A percentile compares a stretch with the other conserved stretches of the same genome.
Evolutionary conservation across 2,329 filamentous ascomycete species (phyloP).

Genomic region (Pleoardoris graminearum): DNA sequence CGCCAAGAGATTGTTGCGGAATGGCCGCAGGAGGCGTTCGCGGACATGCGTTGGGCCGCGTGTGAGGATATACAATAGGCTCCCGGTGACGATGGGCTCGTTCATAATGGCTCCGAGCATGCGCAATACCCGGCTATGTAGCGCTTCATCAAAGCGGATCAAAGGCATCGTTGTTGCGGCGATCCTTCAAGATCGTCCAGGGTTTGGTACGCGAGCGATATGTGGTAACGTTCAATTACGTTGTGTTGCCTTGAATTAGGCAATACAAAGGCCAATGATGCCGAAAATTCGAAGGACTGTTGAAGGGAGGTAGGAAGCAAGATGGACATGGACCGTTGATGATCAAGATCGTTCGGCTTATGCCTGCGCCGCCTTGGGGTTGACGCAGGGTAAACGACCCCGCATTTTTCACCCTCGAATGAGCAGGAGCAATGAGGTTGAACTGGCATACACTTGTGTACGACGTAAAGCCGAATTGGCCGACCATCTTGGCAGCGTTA

Average conservation of each 20-base stretch:
- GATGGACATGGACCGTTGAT: not conserved
- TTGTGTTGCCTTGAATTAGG: not conserved
- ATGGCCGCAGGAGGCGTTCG: slow-evolving; percentile 26
- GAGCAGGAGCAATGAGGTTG: not conserved
- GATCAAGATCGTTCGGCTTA: not conserved
- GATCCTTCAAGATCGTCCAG: no score
- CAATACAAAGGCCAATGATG: not conserved
- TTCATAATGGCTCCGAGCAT: slow-evolving; percentile 5
- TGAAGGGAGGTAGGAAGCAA: not conserved
- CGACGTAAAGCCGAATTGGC: no score
- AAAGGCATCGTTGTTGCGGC: not conserved
- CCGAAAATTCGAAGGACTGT: not conserved
- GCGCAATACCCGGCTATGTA: not conserved
- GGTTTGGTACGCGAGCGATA: no score
- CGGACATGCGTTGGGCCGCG: slow-evolving; percentile 26
- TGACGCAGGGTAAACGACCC: not conserved
- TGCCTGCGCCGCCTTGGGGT: not conserved
- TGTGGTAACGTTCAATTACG: not conserved
- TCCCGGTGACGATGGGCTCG: slow-evolving; percentile 26
- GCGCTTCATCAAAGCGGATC: not conserved
- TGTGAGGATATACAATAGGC: slow-evolving; percentile 30
- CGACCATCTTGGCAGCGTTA: no score
- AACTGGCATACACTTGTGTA: no score
- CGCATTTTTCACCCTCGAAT: not conserved
- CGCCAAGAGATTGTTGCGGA: slow-evolving; percentile 21